Conservation (phyloP, 2,329 filamentous ascomycete species). For the Pseudocercospora vitis region DNA sequence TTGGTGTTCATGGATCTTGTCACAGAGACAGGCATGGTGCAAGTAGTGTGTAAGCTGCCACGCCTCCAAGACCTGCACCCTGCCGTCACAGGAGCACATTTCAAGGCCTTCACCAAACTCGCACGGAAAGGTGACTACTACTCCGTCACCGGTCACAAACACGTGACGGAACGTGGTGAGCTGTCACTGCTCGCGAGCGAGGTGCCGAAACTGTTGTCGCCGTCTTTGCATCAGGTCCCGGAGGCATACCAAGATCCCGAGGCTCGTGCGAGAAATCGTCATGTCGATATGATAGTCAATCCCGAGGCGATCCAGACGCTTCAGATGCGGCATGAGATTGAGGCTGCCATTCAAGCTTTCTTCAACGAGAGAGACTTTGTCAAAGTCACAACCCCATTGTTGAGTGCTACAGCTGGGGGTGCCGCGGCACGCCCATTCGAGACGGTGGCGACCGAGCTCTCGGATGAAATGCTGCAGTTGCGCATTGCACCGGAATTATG, state of each 20-base stretch:
- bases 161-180: slow-evolving; percentile 70
- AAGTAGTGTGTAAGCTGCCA: slow-evolving; percentile 71
- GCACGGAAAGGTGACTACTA: slow-evolving; percentile 81
- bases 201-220: slow-evolving; percentile 71
- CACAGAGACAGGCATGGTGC: slow-evolving; percentile 69
- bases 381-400: slow-evolving; percentile 87
- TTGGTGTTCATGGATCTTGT: slow-evolving; percentile 82
- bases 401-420: slow-evolving; percentile 80
- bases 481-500: slow-evolving; percentile 93
- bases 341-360: slow-evolving; percentile 71
- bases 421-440: slow-evolving; percentile 84
- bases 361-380: slow-evolving; percentile 72
- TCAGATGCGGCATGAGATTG: slow-evolving; percentile 70
- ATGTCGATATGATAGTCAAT: slow-evolving; percentile 84
- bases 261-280: slow-evolving; percentile 71
- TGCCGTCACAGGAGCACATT: slow-evolving; percentile 44
- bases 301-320: slow-evolving; percentile 66
- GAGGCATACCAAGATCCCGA: slow-evolving; percentile 68
- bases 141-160: slow-evolving; percentile 65
- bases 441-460: slow-evolving; percentile 74
- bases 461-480: slow-evolving; percentile 69
- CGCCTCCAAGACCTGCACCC: slow-evolving; percentile 43
- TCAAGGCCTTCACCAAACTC: slow-evolving; percentile 63
- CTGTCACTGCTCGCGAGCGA: slow-evolving; percentile 68
- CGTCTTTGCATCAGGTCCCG: slow-evolving; percentile 77